Evolutionary conservation across 192 early-diverging fungal species (phyloP), one percentile per base, ranked within the genome.

Genomic region (Geranomyces variabilis): DNA sequence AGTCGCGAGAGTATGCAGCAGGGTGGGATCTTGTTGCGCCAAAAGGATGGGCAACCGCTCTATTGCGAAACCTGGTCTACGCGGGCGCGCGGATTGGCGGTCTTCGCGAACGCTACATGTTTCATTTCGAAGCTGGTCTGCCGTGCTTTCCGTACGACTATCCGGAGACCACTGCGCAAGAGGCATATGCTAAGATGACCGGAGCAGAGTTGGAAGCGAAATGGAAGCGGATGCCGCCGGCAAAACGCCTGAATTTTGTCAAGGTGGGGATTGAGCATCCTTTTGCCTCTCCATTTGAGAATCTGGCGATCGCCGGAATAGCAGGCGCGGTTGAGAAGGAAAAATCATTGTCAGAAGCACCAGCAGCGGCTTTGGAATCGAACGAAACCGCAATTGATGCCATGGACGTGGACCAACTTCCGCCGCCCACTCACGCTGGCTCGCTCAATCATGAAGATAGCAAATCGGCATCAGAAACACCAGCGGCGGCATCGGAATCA

Each of bases 21-120:
- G 94, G 94, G 0, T 96, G 94, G 94, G 91, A 90, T 22, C 44
- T 97, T 21, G 75, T 94, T 8, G 93, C 93, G 7, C 77, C 80
- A 15, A 78, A 81, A n/a, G 88, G 89, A 0, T 95, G 91, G 90
- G 94, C 87, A 9, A 91, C 92, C 82, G 69, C 87, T 12, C 88
- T 99, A 68, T 97, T 94, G 94, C 89, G 93, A 78, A 84, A 89
- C 17, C 81, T 99, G 22, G 79, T 91, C 21, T 96, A 93, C 83
- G 92, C 92, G 1, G 96, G 96, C 14, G 92, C 91, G 0, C 84
- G 92, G 57, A 88, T 89, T 2, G 90, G 88, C 31, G 72, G 95
- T 0, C 72, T 92, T 31, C 74, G 88, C 7, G 94, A 99, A 65
- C 78, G 88, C 0, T 76, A 85, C 46, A 83, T 82, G 47, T 71